Evolutionary conservation across 1,139 yeast species (phyloP).

Genomic region (Pichia sp.): DNA sequence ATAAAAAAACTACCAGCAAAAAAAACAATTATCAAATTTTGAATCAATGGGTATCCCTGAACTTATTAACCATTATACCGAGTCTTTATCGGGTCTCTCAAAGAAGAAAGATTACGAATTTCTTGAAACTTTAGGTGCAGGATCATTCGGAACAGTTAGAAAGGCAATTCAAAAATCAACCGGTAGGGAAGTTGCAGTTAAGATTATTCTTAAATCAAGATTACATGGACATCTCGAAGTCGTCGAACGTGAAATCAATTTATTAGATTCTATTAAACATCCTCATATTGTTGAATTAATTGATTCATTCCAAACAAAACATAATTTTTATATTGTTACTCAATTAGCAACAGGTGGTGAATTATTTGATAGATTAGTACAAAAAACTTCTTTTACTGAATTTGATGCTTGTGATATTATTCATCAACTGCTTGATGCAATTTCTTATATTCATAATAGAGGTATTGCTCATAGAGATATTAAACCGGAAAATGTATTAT

Average conservation of each 20-base stretch:
- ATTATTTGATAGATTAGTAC: slow-evolving; percentile 79
- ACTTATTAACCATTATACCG: neutral
- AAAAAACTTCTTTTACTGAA: slow-evolving; percentile 71
- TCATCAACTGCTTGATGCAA: slow-evolving; percentile 67
- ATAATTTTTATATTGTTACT: slow-evolving; percentile 83
- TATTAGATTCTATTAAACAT: slow-evolving; percentile 48
- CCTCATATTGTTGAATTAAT: slow-evolving; percentile 74
- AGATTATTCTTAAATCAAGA: slow-evolving; percentile 50
- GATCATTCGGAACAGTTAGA: slow-evolving; percentile 53
- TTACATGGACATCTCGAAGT: slow-evolving; percentile 46
- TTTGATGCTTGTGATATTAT: slow-evolving; percentile 68
- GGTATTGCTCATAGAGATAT: slow-evolving; percentile 91
- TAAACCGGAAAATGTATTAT: slow-evolving; percentile 70
- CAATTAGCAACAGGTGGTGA: slow-evolving; percentile 81
- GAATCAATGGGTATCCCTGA: neutral
- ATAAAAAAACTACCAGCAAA: too few relatives aligned
- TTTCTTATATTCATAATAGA: slow-evolving; percentile 68
- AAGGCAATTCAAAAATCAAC: slow-evolving; percentile 41
- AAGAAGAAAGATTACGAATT: slow-evolving; percentile 44
- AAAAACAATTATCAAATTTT: too few relatives aligned
- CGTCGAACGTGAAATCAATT: slow-evolving; percentile 43
- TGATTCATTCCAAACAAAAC: slow-evolving; percentile 86
- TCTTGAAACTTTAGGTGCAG: slow-evolving; percentile 52
- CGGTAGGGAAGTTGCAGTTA: slow-evolving; percentile 49
- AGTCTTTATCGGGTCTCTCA: slow-evolving; percentile 3